Percentiles rank a stretch among this genome's conserved stretches.
phyloP scores from a whole-genome alignment of 2,329 filamentous ascomycete species.

The Epichloe sibirici region DNA sequence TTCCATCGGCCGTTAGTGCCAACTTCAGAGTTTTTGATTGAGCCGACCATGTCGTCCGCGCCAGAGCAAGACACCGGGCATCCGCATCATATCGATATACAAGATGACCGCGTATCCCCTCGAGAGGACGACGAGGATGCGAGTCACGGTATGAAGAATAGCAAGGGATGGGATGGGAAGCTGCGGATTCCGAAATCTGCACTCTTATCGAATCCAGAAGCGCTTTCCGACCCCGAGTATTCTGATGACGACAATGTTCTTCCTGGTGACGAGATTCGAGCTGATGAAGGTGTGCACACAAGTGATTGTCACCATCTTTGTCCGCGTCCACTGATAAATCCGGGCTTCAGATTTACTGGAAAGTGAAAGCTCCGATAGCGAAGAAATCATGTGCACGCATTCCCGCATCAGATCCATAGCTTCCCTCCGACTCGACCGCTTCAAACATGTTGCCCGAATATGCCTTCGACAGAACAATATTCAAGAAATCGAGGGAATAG shows the following conservation, averaged over 20 bases:
- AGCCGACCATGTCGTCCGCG: conserved; percentile 14
- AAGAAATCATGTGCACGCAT: conserved; percentile 87
- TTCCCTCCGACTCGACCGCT: conserved; percentile 70
- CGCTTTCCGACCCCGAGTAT: conserved; percentile 73
- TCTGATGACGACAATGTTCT: conserved; percentile 59
- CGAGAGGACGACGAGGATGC: conserved; percentile 26
- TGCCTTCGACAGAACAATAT: conserved; percentile 92
- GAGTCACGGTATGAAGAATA: conserved; percentile 40
- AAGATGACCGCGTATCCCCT: conserved; percentile 28
- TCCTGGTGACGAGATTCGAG: conserved; percentile 61
- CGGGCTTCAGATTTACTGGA: conserved; percentile 43
- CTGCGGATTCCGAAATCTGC: conserved; percentile 53
- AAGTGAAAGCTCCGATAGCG: conserved; percentile 44
- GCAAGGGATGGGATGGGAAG: conserved; percentile 75
- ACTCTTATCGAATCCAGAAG: conserved; percentile 64
- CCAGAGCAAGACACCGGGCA: conserved; percentile 25
- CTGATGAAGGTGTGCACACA: conserved; percentile 58
- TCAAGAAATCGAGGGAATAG: conserved; percentile 64
- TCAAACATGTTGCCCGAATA: conserved; percentile 61
- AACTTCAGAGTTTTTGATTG: neutral
- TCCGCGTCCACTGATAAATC: conserved; percentile 8
- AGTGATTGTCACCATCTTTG: neutral
- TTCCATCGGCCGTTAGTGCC: neutral
- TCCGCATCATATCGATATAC: conserved; percentile 37
- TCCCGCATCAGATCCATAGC: conserved; percentile 69